A percentile compares a stretch with the other conserved stretches of the same genome.
These are phyloP conservation scores for Silybum marianum DNA, from an alignment of 129 eudicot species.

Conservation along the genomic window DNA sequence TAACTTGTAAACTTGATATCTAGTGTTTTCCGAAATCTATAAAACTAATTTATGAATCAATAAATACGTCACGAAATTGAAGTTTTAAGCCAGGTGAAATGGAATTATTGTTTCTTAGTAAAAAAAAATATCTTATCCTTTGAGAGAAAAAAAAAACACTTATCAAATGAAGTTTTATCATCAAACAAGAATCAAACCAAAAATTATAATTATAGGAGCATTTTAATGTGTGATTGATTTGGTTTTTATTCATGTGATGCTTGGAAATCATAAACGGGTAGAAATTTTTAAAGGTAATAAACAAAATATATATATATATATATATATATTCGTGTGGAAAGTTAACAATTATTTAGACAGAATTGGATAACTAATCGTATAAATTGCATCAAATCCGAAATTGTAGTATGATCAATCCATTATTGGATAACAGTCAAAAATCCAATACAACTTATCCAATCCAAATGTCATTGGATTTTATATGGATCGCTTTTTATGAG, in stretches of 20 bases:
- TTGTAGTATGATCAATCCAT: too few relatives aligned
- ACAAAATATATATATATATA: not conserved
- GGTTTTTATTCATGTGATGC: not conserved
- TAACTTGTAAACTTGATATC: not conserved
- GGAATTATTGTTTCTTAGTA: not conserved
- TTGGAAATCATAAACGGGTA: not conserved
- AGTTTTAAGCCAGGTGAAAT: not conserved
- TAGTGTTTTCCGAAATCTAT: not conserved
- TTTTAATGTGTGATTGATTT: not conserved
- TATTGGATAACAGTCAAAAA: too few relatives aligned
- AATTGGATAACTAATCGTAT: not conserved
- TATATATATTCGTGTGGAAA: too few relatives aligned
- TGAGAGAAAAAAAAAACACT: not conserved
- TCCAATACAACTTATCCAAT: too few relatives aligned
- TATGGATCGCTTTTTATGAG: too few relatives aligned
- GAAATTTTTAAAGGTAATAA: not conserved
- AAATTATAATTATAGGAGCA: not conserved
- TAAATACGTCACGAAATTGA: not conserved
- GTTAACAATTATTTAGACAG: too few relatives aligned
- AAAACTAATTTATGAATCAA: too few relatives aligned
- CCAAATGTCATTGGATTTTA: too few relatives aligned
- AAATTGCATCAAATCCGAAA: too few relatives aligned
- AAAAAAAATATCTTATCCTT: too few relatives aligned
- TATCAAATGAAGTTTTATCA: not conserved
- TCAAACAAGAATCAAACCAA: not conserved